Evolutionary conservation across 2,329 filamentous ascomycete genomes (phyloP), one percentile per base, ranked within the genome.

Genomic region (Phoma sp.): DNA sequence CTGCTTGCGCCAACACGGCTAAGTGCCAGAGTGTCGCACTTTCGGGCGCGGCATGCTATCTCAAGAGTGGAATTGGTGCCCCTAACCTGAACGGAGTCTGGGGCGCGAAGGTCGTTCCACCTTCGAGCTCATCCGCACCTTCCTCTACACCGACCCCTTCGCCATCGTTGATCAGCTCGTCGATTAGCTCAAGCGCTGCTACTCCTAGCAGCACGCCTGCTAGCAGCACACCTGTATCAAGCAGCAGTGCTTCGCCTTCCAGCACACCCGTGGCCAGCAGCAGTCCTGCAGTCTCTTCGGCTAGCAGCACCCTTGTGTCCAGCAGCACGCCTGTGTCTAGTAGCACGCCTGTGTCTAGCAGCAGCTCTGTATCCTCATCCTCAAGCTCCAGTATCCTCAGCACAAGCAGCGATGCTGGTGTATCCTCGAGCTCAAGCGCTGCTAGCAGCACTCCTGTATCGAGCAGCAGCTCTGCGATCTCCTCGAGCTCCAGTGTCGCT

Each of bases 31-130:
- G 49, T 40, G 25, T 52, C 11, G 49, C 49, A 25, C 23, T 52
- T 13, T 52, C 42, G 6, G 49, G 49, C n/a, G 49, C 30, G n/a
- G 49, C 42, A 4, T 52, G 42, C 30, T 52, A 52, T 14, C 13
- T 52, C 23, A 52, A 52, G 42, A 52, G 29, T 23, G 49, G 42
- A 24, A 23, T 52, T 11, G 49, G 49, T 4, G 27, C 35, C 7
- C 22, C 49, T 7, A 46, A 41, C n/a, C 24, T 25, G 13, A 52
- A 46, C 9, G 48, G 41, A n/a, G 42, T 41, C 30, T 52, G 42
- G 42, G 42, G 49, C 14, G 49, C 49, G 14, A 27, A 41, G 14
- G 42, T 52, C 11, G 32, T 52, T 4, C 13, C 29, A 18, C 29
- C 24, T 6, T 10, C 27, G 4, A 52, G 35, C 37, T 35, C 30